Conservation (phyloP, 495 filamentous ascomycete genomes). For the Friedmanniomyces simplex region DNA sequence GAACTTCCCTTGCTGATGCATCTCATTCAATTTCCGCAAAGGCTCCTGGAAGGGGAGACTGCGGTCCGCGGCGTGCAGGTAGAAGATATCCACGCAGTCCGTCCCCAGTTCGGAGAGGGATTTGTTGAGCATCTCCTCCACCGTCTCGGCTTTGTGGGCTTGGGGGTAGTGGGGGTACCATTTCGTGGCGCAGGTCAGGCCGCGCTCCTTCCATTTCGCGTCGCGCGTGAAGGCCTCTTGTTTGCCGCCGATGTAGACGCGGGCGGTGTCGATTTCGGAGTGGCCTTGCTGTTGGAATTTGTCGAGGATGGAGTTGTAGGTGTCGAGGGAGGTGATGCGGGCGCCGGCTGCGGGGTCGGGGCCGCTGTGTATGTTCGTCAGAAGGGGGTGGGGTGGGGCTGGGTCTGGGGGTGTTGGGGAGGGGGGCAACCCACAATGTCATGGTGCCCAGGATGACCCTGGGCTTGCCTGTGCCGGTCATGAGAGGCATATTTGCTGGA, state of each 20-base stretch:
- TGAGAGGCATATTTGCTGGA: conserved; percentile 23
- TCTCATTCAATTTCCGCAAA: conserved; percentile 60
- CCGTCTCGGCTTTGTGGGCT: conserved; percentile 47
- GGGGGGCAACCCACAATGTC: conserved; percentile 38
- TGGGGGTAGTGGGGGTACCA: conserved; percentile 53
- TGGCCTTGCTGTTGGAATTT: conserved; percentile 46
- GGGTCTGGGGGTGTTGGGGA: too few relatives aligned
- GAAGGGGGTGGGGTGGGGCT: not conserved
- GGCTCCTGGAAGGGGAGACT: conserved; percentile 58
- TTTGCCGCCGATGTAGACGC: conserved; percentile 58
- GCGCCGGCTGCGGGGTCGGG: conserved; percentile 19
- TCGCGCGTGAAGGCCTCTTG: conserved; percentile 77
- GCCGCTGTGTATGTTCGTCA: not conserved
- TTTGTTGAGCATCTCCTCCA: conserved; percentile 51
- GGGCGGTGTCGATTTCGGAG: conserved; percentile 50
- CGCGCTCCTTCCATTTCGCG: conserved; percentile 69
- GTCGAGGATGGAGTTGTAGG: conserved; percentile 38
- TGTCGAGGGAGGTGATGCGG: conserved; percentile 28
- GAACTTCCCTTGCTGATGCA: conserved; percentile 85
- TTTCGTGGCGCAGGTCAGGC: conserved; percentile 80
- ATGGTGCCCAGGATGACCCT: conserved; percentile 53
- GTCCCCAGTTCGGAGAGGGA: conserved; percentile 64
- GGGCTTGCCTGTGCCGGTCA: conserved; percentile 29
- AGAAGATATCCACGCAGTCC: conserved; percentile 75
- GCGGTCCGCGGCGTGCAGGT: conserved; percentile 78